Evolutionary conservation across 169 alveolate species (phyloP), one percentile per base, ranked within the genome.

Genomic region (Cyclospora cayetanensis): DNA sequence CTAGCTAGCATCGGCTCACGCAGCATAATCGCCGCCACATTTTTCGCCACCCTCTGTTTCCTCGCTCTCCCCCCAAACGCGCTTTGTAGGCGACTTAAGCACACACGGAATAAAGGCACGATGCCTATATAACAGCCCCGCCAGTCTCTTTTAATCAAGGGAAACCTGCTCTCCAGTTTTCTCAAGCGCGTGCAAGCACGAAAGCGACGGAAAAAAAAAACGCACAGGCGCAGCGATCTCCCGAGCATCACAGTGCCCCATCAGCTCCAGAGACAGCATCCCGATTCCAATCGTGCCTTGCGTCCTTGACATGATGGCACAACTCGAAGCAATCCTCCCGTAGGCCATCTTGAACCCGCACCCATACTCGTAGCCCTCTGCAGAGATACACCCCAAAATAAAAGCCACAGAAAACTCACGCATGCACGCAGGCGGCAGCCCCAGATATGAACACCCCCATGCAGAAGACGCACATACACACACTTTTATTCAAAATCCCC

Each of bases 291-390:
- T 95, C 35, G 95, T 94, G 29, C 96, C 96, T 34, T 91, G 94
- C 3, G 98, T 96, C 29, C 97, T 93, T 3, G 98, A 96, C 97
- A 96, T 95, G 35, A 97, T 96, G 42, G 97, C 96, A 83, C 98
- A 96, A 83, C 97, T 95, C 84, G 95, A 94, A 9, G 98, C 95
- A 39, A 96, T 90, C 27, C 98, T 95, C 27, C 97, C 97, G 88
- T 93, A 96, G 11, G 98, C 96, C 94, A 95, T 94, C 93, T 97
- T 97, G 94, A 97, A 97, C 27, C 98, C 98, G 43, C 94, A 85
- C 25, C 98, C 98, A 72, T 97, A 96, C 42, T 94, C 95, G 91
- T 95, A 90, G 37, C 94, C 86, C 76, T 79, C 90, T 76, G 90
- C 74, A 29, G 46, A 31, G 41, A 27, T 22, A 31, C 29, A 18